These are phyloP conservation scores for Cercospora sp. DNA, from an alignment of 2,329 filamentous ascomycete genomes.

Conservation along the genomic window DNA sequence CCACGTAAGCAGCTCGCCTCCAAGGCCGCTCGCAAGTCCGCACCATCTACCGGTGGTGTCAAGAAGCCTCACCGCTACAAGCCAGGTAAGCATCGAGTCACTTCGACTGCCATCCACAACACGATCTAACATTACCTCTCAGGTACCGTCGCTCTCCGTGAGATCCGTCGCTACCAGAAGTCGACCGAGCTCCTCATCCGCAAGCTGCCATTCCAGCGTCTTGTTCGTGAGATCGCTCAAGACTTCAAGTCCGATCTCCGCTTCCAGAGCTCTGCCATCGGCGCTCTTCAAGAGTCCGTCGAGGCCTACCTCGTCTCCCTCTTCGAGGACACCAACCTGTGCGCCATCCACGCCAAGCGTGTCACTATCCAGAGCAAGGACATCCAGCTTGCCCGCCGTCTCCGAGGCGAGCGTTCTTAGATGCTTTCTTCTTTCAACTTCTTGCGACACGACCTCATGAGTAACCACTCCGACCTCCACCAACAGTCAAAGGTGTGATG, in stretches of 20 bases:
- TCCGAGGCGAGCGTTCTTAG: constrained; percentile 57
- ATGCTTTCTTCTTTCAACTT: constrained; percentile 30
- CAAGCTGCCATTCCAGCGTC: constrained; percentile 76
- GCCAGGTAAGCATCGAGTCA: constrained; percentile 43
- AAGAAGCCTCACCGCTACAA: constrained; percentile 59
- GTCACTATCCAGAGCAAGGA: constrained; percentile 93
- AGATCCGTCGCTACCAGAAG: constrained; percentile 89
- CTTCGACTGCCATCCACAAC: constrained; percentile 19
- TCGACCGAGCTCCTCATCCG: constrained; percentile 81
- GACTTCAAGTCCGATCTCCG: constrained; percentile 69
- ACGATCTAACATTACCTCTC: constrained; percentile 28
- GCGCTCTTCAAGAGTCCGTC: constrained; percentile 90
- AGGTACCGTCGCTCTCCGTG: constrained; percentile 83
- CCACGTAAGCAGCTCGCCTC: constrained; percentile 95
- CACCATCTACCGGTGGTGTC: constrained; percentile 82
- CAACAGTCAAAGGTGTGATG: constrained; percentile 34
- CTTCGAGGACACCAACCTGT: constrained; percentile 96
- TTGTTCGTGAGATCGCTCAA: constrained; percentile 74
- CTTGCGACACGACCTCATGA: constrained; percentile 27
- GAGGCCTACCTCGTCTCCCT: constrained; percentile 94
- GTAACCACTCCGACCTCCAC: constrained; percentile 35
- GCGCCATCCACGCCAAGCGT: constrained; percentile 93
- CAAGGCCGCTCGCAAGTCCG: constrained; percentile 98
- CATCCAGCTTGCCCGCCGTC: constrained; percentile 77
- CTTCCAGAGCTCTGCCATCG: constrained; percentile 95